Conservation (phyloP, 2,329 filamentous ascomycete species). For the Cercospora sp. region DNA sequence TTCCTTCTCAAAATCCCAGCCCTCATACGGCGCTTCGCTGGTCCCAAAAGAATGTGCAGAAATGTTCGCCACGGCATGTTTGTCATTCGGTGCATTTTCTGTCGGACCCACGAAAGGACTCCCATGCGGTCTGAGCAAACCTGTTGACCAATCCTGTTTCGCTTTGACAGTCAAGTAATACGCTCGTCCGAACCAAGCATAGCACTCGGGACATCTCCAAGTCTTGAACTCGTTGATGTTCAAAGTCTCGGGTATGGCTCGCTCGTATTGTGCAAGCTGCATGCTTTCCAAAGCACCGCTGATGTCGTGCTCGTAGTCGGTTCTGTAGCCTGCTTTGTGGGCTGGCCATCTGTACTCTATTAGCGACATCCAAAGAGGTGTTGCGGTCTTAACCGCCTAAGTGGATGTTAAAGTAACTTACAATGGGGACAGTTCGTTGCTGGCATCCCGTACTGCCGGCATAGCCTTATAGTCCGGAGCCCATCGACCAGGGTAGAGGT, state of each 20-base stretch:
- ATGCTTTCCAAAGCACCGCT: not conserved
- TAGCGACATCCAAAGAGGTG: not conserved
- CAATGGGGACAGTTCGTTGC: not conserved
- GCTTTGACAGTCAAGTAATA: not conserved
- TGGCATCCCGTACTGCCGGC: not conserved
- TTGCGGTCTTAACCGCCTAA: not conserved
- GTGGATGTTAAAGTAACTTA: not conserved
- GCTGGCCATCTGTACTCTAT: not conserved
- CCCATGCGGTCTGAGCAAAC: not conserved
- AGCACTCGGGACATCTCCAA: constrained; percentile 6
- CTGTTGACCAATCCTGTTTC: constrained; percentile 2
- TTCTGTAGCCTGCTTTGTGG: not conserved
- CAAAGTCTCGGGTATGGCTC: not conserved
- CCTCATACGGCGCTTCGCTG: not conserved
- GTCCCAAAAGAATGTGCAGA: not conserved
- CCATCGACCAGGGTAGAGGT: not conserved
- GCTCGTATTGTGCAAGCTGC: constrained; percentile 1
- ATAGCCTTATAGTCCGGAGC: not conserved
- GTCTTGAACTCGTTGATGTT: constrained; percentile 1
- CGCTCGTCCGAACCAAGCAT: constrained; percentile 1
- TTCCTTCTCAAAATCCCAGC: not conserved
- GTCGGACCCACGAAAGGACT: not conserved
- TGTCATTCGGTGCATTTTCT: not conserved
- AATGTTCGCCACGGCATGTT: not conserved
- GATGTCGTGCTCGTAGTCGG: constrained; percentile 4